These are phyloP conservation scores for Lathyrus oleraceus DNA, from an alignment of 306 rosid genomes.

Conservation along the genomic window DNA sequence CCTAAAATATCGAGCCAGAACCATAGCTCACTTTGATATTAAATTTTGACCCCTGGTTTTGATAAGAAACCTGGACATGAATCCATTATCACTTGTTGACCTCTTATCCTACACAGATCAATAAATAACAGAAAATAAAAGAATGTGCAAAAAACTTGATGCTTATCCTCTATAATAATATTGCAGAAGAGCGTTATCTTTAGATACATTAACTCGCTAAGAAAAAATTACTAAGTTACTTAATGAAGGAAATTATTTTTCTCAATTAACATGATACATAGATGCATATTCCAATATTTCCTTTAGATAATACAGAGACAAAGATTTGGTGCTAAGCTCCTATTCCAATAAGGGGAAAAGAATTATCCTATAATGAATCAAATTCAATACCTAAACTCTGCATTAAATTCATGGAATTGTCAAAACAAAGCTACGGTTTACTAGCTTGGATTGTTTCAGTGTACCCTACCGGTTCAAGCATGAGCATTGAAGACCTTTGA, in stretches of 20 bases:
- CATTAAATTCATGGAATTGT: not conserved
- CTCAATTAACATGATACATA: conserved; percentile 9
- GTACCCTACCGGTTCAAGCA: not conserved
- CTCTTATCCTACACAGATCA: not conserved
- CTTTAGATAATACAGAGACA: not conserved
- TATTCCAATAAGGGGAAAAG: not conserved
- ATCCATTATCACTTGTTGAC: not conserved
- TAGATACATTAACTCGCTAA: not conserved
- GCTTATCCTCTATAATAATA: not conserved
- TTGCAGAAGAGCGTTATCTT: not conserved
- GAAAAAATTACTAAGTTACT: not conserved
- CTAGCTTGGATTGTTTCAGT: not conserved
- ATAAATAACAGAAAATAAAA: not conserved
- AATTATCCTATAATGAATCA: not conserved
- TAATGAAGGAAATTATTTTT: not conserved
- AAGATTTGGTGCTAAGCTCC: not conserved
- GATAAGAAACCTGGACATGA: conserved; percentile 13
- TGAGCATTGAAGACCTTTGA: not conserved
- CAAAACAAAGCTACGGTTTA: conserved; percentile 3
- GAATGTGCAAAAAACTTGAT: not conserved
- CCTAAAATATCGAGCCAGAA: conserved; percentile 1
- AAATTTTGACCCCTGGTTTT: not conserved
- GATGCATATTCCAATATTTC: conserved; percentile 6
- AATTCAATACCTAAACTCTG: not conserved
- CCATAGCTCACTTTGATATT: not conserved